Conservation (phyloP, 345 rosid genomes). For the Rhodamnia argentea region DNA sequence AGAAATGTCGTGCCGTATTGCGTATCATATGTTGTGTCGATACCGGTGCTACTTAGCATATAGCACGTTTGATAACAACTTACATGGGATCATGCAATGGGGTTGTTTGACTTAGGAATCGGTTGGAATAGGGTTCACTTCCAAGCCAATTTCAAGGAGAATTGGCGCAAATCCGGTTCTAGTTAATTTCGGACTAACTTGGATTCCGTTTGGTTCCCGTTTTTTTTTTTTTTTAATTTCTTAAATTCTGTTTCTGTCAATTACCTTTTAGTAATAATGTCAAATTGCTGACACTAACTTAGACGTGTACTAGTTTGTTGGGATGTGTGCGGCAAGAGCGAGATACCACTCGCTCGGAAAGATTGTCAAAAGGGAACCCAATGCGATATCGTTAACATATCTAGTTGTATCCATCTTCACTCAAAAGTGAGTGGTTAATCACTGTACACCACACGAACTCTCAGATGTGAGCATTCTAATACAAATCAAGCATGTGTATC, state of each 20-base stretch:
- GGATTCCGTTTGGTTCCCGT: neutral
- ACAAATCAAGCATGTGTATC: neutral
- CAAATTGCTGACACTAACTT: neutral
- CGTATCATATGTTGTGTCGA: no score
- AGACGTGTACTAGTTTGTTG: neutral
- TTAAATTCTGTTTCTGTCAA: neutral
- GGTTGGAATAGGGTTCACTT: neutral
- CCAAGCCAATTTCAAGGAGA: neutral
- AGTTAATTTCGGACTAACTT: neutral
- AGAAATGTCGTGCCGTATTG: no score
- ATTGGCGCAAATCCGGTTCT: neutral
- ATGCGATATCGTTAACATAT: neutral
- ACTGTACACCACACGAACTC: neutral
- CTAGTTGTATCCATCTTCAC: fast-evolving
- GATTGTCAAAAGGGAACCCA: neutral
- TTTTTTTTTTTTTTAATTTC: neutral
- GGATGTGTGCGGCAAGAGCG: neutral
- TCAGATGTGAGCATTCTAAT: neutral
- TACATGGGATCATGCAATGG: no score
- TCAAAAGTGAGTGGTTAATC: neutral
- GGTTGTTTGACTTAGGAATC: neutral
- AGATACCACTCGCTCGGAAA: neutral
- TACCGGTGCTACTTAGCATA: no score
- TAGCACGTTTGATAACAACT: neutral
- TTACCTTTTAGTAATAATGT: neutral